Conservation (phyloP, 371 early-diverging fungal species). For the Mucor piriformis region DNA sequence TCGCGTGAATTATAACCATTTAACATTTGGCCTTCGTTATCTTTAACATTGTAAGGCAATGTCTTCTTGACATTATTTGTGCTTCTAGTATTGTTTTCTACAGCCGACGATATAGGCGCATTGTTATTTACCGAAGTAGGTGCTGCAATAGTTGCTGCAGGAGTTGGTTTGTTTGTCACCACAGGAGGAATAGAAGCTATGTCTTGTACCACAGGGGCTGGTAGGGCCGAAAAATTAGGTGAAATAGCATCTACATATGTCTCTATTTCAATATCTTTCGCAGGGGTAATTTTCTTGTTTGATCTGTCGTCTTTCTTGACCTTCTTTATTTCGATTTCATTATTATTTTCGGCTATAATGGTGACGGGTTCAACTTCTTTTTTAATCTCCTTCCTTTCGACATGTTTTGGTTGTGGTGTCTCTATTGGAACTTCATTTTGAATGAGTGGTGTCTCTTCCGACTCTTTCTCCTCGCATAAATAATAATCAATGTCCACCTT, state of each 20-base stretch:
- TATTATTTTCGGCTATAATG: neutral
- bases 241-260: too few relatives aligned
- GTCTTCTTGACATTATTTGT: neutral
- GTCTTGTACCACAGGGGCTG: too few relatives aligned
- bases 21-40: neutral
- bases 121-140: too few relatives aligned
- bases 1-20: neutral
- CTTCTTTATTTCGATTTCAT: neutral
- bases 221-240: too few relatives aligned
- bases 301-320: neutral
- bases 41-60: neutral
- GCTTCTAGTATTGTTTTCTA: neutral
- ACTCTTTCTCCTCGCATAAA: slow-evolving; percentile 34
- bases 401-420: neutral
- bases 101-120: too few relatives aligned
- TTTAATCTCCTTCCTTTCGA: slow-evolving; percentile 1
- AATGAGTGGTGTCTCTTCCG: slow-evolving; percentile 15
- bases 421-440: neutral
- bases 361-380: neutral
- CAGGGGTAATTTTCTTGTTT: neutral
- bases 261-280: too few relatives aligned
- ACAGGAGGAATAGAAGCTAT: too few relatives aligned
- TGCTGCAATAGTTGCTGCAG: too few relatives aligned
- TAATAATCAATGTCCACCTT: slow-evolving; percentile 59
- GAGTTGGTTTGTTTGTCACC: too few relatives aligned